Evolutionary conservation across 75 land plant genomes (phyloP), one percentile per base, ranked within the genome.

Genomic region (Chamaecyparis obtusa): DNA sequence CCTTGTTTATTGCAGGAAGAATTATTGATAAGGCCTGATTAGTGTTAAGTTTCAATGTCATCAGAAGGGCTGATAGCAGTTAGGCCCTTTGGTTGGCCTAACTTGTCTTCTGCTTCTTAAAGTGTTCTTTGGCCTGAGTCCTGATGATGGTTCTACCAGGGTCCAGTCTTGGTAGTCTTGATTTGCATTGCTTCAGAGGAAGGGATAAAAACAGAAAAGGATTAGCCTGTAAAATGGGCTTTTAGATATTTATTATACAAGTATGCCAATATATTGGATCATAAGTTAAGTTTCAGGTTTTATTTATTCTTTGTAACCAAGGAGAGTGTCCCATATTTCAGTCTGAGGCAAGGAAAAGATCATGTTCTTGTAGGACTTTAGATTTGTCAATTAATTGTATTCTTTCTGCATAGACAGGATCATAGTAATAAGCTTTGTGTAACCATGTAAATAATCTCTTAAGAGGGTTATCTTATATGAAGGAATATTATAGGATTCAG

Each of bases 251-350:
- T 49, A 81, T 81, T 27, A 27, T 7, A 41, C 27, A 37, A 41
- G 41, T 21, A 78, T 39, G 43, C 44, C 41, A 44, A 81, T 81
- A 46, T 39, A 51, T 24, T 44, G 46, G 48, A 81, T 46, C 32
- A 44, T 81, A 44, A 46, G 54, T 81, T 33, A 74, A 33, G 21
- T 64, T 74, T 81, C 49, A 81, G 48, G 83, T 81, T 39, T 81
- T 81, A 81, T 81, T 81, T 44, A 81, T 81, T 81, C 83, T 81
- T 81, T 81, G 83, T 81, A 81, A 46, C 27, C 48, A 81, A 81
- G 83, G 83, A 46, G 83, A 81, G 83, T 81, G 83, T 46, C 4
- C 51, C 27, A 44, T 81, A 44, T 27, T 81, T 81, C 83, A 43
- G 19, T 81, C 83, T 81, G 83, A 81, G 83, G 83, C 83, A 44